Evolutionary conservation across 2,329 filamentous ascomycete genomes (phyloP).

Genomic region (Nigrospora osmanthi): DNA sequence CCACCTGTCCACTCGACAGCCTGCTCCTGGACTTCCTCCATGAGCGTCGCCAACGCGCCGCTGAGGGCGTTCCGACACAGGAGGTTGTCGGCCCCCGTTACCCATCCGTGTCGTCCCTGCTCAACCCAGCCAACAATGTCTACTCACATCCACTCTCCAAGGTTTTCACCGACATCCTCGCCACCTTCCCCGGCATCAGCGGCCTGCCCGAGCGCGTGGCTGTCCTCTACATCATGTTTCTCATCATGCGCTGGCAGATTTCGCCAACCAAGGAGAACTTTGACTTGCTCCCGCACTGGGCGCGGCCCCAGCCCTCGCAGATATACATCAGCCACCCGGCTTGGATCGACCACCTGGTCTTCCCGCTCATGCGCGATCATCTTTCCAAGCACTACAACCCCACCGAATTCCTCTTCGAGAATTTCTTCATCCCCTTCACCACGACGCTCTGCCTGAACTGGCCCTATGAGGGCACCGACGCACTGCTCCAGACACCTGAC

Average conservation of each 20-base stretch:
- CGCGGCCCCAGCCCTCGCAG: conserved; percentile 59
- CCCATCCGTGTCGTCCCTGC: conserved; percentile 69
- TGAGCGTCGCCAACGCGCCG: conserved; percentile 57
- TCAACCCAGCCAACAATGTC: conserved; percentile 58
- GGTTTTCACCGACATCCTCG: conserved; percentile 77
- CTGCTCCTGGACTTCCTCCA: conserved; percentile 75
- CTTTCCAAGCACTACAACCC: conserved; percentile 21
- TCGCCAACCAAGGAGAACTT: conserved; percentile 73
- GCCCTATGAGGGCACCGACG: conserved; percentile 70
- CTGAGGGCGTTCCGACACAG: conserved; percentile 54
- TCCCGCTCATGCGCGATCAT: conserved; percentile 64
- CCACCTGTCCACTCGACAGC: conserved; percentile 70
- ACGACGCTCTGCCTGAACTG: conserved; percentile 72
- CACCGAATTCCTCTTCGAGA: conserved; percentile 57
- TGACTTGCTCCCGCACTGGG: conserved; percentile 67
- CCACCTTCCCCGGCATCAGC: conserved; percentile 73
- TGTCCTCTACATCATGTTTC: conserved; percentile 79
- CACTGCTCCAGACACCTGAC: conserved; percentile 51
- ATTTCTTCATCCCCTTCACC: conserved; percentile 79
- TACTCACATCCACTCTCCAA: conserved; percentile 73
- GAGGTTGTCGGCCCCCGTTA: conserved; percentile 70
- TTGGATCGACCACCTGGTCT: conserved; percentile 80
- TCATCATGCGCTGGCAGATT: conserved; percentile 80
- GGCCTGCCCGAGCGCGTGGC: conserved; percentile 77
- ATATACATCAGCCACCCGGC: conserved; percentile 61